Evolutionary conservation across 331 rosid species (phyloP), one percentile per base, ranked within the genome.

Genomic region (Rosa hybrid): DNA sequence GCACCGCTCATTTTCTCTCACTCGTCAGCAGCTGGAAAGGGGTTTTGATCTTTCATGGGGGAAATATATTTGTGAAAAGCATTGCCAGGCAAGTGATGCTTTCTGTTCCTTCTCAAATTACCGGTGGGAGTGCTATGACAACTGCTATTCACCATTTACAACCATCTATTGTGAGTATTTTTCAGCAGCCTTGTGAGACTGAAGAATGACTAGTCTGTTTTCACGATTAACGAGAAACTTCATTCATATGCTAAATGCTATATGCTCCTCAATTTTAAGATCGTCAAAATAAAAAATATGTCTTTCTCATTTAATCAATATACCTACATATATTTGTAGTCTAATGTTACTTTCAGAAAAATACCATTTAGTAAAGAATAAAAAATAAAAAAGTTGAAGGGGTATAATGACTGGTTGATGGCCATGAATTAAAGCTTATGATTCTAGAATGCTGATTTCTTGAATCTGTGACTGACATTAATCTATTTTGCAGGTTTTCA

Each of bases 121-220:
- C 68, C 16, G 41, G 41, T 63, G 68, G 69, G 4, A 0, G 11
- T 0, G 3, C 69, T 8, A 30, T 0, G 2, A 1, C 6, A 3
- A 14, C 78, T 75, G 70, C 78, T 8, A 57, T 65, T 2, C 0
- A 30, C 54, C 17, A 4, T 2, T 18, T 49, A 65, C 30, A 23
- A 57, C 69, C 42, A 7, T 75, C 17, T 0, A 21, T 62, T 75
- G 78, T 75, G 69, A 75, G 78, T 59, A 75, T 23, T 20, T 60
- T 60, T 23, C 5, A 9, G 16, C 3, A 27, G 4, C 68, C 38
- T 0, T 30, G 4, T 63, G 38, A 2, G 13, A 62, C 7, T 62
- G 68, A 60, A 8, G 38, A 2, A 3, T 17, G 8, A 1, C 62
- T 20, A 14, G 62, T 8, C 7, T 57, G 25, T n/a, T n/a, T 20